Conservation (phyloP, 2,329 filamentous ascomycete genomes). For the Talaromyces sp. region DNA sequence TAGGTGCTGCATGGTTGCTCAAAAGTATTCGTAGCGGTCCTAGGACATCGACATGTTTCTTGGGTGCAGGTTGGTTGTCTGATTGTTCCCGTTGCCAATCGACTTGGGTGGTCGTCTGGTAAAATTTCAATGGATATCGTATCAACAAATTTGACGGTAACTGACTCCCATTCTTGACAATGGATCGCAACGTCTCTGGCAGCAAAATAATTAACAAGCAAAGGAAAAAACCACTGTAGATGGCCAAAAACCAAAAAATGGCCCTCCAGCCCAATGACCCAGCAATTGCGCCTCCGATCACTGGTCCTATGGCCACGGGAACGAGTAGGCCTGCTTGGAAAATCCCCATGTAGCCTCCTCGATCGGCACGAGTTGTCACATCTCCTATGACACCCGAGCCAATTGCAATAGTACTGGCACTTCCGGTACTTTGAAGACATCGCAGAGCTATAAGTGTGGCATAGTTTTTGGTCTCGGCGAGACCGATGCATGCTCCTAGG, state of each 20-base stretch:
- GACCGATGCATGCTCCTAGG: conserved; percentile 40
- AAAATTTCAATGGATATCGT: conserved; percentile 23
- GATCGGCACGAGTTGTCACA: conserved; percentile 40
- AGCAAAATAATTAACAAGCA: conserved; percentile 32
- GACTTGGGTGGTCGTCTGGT: conserved; percentile 20
- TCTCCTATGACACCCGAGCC: conserved; percentile 44
- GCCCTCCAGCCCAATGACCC: conserved; percentile 39
- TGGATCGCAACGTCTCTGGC: conserved; percentile 40
- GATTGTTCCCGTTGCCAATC: background rate
- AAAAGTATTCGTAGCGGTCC: conserved; percentile 49
- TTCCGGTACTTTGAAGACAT: conserved; percentile 45
- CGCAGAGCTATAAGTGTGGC: conserved; percentile 40
- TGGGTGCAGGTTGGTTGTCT: conserved; percentile 17
- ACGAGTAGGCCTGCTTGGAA: conserved; percentile 39
- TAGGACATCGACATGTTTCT: conserved; percentile 44
- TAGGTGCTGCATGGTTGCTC: conserved; percentile 43
- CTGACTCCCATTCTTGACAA: conserved; percentile 35
- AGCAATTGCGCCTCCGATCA: conserved; percentile 43
- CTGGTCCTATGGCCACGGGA: conserved; percentile 40
- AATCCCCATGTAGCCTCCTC: conserved; percentile 43
- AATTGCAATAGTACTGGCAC: conserved; percentile 44
- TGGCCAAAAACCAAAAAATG: conserved; percentile 46
- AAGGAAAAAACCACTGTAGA: conserved; percentile 36
- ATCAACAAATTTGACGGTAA: conserved; percentile 15
- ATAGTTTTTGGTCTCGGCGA: conserved; percentile 40